Evolutionary conservation across 2,329 filamentous ascomycete species (phyloP), one percentile per base, ranked within the genome.

Genomic region (Purpureocillium lavendulum): DNA sequence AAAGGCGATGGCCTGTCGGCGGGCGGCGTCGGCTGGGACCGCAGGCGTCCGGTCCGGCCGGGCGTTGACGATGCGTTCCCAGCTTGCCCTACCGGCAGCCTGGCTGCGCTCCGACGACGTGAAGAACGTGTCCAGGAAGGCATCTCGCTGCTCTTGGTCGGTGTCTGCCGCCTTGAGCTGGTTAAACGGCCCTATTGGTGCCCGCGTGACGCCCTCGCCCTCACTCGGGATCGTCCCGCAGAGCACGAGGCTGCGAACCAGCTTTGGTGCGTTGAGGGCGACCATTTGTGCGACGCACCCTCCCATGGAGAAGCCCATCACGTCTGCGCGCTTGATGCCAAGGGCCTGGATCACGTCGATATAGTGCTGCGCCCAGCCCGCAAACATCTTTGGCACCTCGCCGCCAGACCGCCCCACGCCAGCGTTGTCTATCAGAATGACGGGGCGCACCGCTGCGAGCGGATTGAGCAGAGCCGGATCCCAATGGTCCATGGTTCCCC

Each of bases 301-400:
- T 12, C 70, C 69, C 61, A 74, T 68, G 9, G 65, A 71, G 50
- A 69, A 74, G 2, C 71, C 70, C 31, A 73, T 40, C 7, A 74
- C 45, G 41, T 74, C 69, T 35, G 64, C 55, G 36, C 63, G 48
- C 0, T 40, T 26, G n/a, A 69, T 45, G 6, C 62, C 62, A 44
- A 66, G 61, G 3, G 54, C 59, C 24, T 44, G 41, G 18, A 64
- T 56, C 13, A 63, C 58, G n/a, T 59, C 51, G 24, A 58, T 46
- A 48, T 59, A 61, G 40, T 60, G 46, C 38, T 49, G 44, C 10
- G 58, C 58, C 56, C 57, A 61, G n/a, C 35, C 45, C 9, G 45
- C 36, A 31, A 56, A 50, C 5, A 47, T 54, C 41, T 51, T 51
- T 7, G 62, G 61, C 2, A 71, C 60, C n/a, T 54, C 36, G 28